Evolutionary conservation across 2,329 filamentous ascomycete species (phyloP), one percentile per base, ranked within the genome.

Genomic region (Pseudocercospora crystallina): DNA sequence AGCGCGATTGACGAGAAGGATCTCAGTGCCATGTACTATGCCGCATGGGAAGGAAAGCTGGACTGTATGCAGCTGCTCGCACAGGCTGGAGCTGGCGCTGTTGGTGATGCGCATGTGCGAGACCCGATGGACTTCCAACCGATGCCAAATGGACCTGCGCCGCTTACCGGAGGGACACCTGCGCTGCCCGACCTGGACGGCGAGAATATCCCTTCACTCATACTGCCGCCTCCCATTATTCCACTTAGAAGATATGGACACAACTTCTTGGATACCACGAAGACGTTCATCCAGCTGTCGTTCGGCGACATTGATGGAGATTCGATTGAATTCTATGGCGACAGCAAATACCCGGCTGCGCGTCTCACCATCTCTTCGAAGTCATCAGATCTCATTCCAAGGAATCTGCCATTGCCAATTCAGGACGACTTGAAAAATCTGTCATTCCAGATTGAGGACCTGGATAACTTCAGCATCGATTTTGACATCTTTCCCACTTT

Each of bases 401-500:
- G 95, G 68, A 99, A 96, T 65, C 86, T 99, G 53, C 87, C 96
- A 65, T 79, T 99, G 3, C 94, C 94, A 0, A 91, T 99, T 58
- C 92, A 96, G 69, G 94, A 99, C 74, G 94, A 97, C 69, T 92
- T 90, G 57, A 87, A 90, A 53, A 84, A 91, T 44, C 87, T 96
- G 59, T 95, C 90, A 7, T 97, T 99, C 75, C 94, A 99, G 66
- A 87, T 97, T 46, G 94, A 99, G 71, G 94, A 89, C 56, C 76
- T 97, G 48, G 89, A 95, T 52, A 87, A 87, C 0, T 99, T 99
- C 70, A 86, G 90, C 12, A 86, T 99, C 57, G 94, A 99, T 70
- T 96, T 99, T 60, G 94, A 99, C 65, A 90, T 99, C 37, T 99
- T 94, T 70, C 92, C 94, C 0, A 96, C 94, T 0, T 97, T 97